A percentile compares a stretch with the other conserved stretches of the same genome.
Conservation (phyloP, 1,284 basidiomycete genomes). For the Rhodotorula sp. region DNA sequence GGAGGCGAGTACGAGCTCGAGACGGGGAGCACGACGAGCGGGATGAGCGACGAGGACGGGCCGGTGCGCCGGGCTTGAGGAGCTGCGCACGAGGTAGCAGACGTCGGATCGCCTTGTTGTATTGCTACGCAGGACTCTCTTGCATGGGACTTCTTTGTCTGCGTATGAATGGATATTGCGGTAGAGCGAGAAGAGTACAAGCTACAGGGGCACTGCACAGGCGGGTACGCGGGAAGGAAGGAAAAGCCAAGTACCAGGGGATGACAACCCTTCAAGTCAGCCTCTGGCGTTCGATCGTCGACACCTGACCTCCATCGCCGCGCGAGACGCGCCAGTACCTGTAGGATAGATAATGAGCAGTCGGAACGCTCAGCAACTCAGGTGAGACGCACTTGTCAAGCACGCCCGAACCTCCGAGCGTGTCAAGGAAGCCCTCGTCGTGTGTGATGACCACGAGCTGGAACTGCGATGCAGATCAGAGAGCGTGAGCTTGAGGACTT, state of each 20-base stretch:
- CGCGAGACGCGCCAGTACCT: slow-evolving; percentile 60
- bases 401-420: slow-evolving; percentile 79
- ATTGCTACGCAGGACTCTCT: background rate
- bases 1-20: background rate
- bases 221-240: background rate
- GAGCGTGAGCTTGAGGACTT: background rate
- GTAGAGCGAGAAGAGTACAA: background rate
- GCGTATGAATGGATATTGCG: background rate
- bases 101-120: background rate
- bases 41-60: slow-evolving; percentile 12
- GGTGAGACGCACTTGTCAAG: slow-evolving; percentile 68
- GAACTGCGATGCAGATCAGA: slow-evolving; percentile 56
- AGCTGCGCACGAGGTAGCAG: background rate
- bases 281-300: slow-evolving; percentile 37
- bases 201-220: slow-evolving; percentile 4
- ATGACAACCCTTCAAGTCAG: slow-evolving; percentile 19
- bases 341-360: background rate
- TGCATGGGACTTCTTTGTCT: background rate
- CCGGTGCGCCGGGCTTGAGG: slow-evolving; percentile 2
- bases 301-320: slow-evolving; percentile 39
- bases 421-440: slow-evolving; percentile 83
- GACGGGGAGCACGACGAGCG: background rate
- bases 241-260: slow-evolving; percentile 6
- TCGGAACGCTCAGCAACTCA: background rate
- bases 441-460: slow-evolving; percentile 93